Base-by-base conservation (phyloP, 1,139 yeast species). In the Saccharomyces pastorianus region DNA sequence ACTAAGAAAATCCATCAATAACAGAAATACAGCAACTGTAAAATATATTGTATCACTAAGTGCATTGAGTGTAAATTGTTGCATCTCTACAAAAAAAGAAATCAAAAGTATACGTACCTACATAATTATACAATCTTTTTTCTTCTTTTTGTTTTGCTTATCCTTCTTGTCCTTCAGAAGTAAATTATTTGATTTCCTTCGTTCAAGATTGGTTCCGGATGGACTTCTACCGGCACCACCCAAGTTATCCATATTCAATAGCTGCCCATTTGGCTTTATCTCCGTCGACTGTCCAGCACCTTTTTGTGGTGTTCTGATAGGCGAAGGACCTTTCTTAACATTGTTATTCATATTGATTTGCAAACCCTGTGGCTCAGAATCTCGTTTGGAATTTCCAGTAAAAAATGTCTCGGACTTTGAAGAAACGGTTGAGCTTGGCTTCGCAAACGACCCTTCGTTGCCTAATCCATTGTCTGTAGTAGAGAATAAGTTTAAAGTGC, bases 61-160 rank as follows among this genome's bases (percentile, higher is more conserved):
- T 38, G 44, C 44, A 38, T 38, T 38, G 25, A 17, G 44, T 38
- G 25, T 17, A 38, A 17, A 8, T 38, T 38, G 44, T 38, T 17
- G 44, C 25, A 11, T 20, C 23, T 8, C 44, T 17, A 6, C 20
- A 9, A 38, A n/a, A 6, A 38, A 38, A 2, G 44, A 38, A 17
- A 34, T 2, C 4, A 17, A 38, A 6, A 38, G 25, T 38, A 38
- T 38, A 38, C 11, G 20, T 31, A 23, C 20, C 52, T 59, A 75
- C 77, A 74, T 73, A 46, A 77, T 65, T 34, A 73, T 61, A 59
- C 81, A 77, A 47, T 73, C 76, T 55, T 73, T 73, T 41, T 20
- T 20, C 23, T 69, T 63, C 25, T 61, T 63, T 55, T 51, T 53
- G 9, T 56, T 53, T 38, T 55, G 51, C 26, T 48, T 54, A 2